Percentiles rank a stretch among this genome's conserved stretches.
Conservation (phyloP, 1,284 basidiomycete genomes). For the Trichosporon inkin region DNA sequence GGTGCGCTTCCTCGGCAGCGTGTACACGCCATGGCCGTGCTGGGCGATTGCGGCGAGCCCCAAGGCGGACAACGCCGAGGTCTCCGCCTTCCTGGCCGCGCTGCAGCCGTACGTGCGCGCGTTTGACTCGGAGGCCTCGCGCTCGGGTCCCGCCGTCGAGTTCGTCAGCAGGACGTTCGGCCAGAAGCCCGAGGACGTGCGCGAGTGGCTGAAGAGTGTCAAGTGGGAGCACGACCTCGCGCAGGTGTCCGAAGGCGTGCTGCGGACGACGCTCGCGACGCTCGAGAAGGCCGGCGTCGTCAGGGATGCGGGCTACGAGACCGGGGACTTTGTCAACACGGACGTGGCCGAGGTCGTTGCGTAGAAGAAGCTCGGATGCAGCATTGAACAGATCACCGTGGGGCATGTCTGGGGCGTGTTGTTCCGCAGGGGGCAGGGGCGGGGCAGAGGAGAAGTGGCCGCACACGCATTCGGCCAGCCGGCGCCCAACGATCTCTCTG, state of each 20-base stretch:
- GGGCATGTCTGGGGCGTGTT: no score
- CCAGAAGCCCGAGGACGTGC: constrained; percentile 60
- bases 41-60: constrained; percentile 87
- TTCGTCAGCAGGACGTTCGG: constrained; percentile 75
- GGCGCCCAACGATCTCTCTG: no score
- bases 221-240: constrained; percentile 66
- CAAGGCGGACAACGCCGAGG: constrained; percentile 54
- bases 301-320: constrained; percentile 59
- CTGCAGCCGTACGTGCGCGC: constrained; percentile 63
- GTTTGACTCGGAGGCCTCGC: constrained; percentile 64
- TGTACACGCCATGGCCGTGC: constrained; percentile 81
- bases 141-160: constrained; percentile 61
- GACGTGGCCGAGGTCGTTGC: constrained; percentile 55
- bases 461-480: no score
- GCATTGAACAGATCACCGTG: no score
- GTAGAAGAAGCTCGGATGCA: constrained; percentile 5
- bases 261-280: constrained; percentile 38
- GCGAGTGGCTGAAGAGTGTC: constrained; percentile 78
- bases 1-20: constrained; percentile 62
- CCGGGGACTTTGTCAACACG: constrained; percentile 61
- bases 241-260: constrained; percentile 54
- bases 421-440: no score
- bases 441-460: no score
- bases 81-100: constrained; percentile 60
- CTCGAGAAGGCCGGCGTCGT: constrained; percentile 73